Conservation (phyloP, 2,329 filamentous ascomycete genomes). For the Ustulina deusta region DNA sequence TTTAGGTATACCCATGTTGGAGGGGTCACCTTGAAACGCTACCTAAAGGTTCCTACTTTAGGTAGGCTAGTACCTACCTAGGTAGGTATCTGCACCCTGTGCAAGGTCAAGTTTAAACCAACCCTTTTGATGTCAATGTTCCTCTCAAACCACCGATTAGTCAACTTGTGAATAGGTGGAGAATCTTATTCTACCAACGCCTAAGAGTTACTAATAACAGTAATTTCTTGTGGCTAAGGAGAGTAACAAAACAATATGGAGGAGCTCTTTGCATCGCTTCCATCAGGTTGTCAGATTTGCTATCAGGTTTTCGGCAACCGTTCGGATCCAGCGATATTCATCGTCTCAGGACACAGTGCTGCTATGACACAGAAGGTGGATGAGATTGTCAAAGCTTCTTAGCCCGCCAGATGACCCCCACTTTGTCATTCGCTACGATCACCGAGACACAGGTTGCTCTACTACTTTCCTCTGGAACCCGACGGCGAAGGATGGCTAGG, state of each 20-base stretch:
- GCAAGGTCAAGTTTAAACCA: too few species aligned
- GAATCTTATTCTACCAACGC: background rate
- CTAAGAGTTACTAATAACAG: background rate
- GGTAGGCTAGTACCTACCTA: too few species aligned
- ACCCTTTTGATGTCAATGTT: too few species aligned
- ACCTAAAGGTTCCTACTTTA: too few species aligned
- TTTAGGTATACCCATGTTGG: background rate
- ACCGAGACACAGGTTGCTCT: slow-evolving; percentile 33
- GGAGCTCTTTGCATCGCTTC: slow-evolving; percentile 47
- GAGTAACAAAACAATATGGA: slow-evolving; percentile 11
- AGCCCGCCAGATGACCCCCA: slow-evolving; percentile 30
- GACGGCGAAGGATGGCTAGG: too few species aligned
- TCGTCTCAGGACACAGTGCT: slow-evolving; percentile 27
- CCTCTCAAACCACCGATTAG: background rate
- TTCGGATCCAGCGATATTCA: slow-evolving; percentile 43
- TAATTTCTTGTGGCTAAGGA: background rate
- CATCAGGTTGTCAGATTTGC: slow-evolving; percentile 47
- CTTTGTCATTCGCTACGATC: slow-evolving; percentile 31
- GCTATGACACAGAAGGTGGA: slow-evolving; percentile 47
- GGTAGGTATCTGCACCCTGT: background rate
- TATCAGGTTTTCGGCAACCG: slow-evolving; percentile 48
- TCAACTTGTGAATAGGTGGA: background rate
- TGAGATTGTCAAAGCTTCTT: slow-evolving; percentile 40
- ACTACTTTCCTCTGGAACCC: slow-evolving; percentile 42
- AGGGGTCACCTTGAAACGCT: too few species aligned